These are phyloP conservation scores for Irineochytrium annulatum DNA, from an alignment of 192 early-diverging fungal species.

Conservation along the genomic window DNA sequence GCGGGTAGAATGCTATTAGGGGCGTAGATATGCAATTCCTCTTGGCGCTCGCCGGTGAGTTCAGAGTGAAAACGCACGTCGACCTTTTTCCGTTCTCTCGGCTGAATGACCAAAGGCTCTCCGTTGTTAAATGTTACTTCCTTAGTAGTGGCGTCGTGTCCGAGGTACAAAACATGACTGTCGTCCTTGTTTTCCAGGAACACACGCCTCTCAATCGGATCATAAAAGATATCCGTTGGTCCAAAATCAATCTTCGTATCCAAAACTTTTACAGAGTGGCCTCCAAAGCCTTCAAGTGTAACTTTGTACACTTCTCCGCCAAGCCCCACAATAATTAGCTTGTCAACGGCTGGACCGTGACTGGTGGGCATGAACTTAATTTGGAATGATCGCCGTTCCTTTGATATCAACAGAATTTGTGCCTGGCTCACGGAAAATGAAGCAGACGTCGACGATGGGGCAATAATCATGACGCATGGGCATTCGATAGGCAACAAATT, in stretches of 20 bases:
- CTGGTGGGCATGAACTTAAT: conserved; percentile 35
- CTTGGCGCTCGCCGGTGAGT: conserved; percentile 40
- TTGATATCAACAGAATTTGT: conserved; percentile 37
- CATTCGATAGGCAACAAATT: conserved; percentile 45
- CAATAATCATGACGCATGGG: conserved; percentile 35
- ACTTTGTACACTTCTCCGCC: conserved; percentile 37
- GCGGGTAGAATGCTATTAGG: conserved; percentile 23
- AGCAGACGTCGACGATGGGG: conserved; percentile 7
- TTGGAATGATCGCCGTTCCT: conserved; percentile 36
- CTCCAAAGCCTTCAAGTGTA: conserved; percentile 22
- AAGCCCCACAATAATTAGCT: conserved; percentile 35
- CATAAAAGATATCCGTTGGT: conserved; percentile 50
- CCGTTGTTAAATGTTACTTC: conserved; percentile 44
- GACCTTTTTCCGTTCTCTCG: conserved; percentile 32
- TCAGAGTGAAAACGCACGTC: conserved; percentile 33
- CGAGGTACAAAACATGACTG: conserved; percentile 25
- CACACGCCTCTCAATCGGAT: conserved; percentile 24
- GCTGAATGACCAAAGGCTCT: conserved; percentile 28
- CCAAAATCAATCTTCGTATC: conserved; percentile 52
- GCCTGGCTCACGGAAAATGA: conserved; percentile 33
- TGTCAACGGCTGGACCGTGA: conserved; percentile 21
- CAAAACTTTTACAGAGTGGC: conserved; percentile 29
- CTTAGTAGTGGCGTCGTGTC: conserved; percentile 25
- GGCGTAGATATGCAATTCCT: conserved; percentile 34
- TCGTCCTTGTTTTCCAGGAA: conserved; percentile 26